Percentiles rank a stretch among this genome's conserved stretches.
phyloP scores from a whole-genome alignment of 768 basidiomycete species.

The Mycena latifolia region DNA sequence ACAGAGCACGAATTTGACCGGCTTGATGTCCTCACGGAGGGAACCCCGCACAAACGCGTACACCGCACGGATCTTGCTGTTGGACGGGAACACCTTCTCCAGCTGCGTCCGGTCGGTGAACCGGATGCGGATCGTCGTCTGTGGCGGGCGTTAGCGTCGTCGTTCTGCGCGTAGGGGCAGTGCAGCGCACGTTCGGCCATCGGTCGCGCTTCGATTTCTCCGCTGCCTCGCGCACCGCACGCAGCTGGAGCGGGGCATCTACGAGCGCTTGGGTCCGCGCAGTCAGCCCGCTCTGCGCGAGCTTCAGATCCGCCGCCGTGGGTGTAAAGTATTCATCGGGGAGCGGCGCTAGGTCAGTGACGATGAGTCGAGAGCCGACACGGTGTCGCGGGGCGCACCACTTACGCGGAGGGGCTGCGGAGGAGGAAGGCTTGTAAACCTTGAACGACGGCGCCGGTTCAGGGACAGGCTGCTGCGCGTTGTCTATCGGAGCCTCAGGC shows the following conservation, averaged over 20 bases:
- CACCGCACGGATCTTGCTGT: slow-evolving; percentile 82
- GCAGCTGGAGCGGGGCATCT: slow-evolving; percentile 79
- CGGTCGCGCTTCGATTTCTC: slow-evolving; percentile 70
- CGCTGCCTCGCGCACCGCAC: slow-evolving; percentile 71
- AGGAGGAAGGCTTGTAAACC: slow-evolving; percentile 59
- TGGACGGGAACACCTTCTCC: slow-evolving; percentile 83
- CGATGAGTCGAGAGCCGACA: slow-evolving; percentile 8
- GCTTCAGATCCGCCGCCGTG: slow-evolving; percentile 76
- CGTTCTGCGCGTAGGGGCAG: not conserved
- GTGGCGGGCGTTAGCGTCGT: slow-evolving; percentile 3
- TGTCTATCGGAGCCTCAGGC: slow-evolving; percentile 24
- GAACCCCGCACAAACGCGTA: slow-evolving; percentile 87
- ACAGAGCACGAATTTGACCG: slow-evolving; percentile 90
- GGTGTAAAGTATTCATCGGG: slow-evolving; percentile 84
- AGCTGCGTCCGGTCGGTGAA: slow-evolving; percentile 87
- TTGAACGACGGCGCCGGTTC: slow-evolving; percentile 50
- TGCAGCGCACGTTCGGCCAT: slow-evolving; percentile 75
- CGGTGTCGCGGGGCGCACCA: slow-evolving; percentile 24
- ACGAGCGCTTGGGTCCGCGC: slow-evolving; percentile 72
- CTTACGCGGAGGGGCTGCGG: slow-evolving; percentile 49
- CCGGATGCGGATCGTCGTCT: slow-evolving; percentile 87
- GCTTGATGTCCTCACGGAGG: slow-evolving; percentile 80
- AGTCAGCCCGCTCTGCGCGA: slow-evolving; percentile 71
- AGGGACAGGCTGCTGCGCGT: slow-evolving; percentile 8
- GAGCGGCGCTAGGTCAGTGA: slow-evolving; percentile 54